Evolutionary conservation across 2,329 filamentous ascomycete species (phyloP).

Genomic region (Sclerotinia sclerotiorum): DNA sequence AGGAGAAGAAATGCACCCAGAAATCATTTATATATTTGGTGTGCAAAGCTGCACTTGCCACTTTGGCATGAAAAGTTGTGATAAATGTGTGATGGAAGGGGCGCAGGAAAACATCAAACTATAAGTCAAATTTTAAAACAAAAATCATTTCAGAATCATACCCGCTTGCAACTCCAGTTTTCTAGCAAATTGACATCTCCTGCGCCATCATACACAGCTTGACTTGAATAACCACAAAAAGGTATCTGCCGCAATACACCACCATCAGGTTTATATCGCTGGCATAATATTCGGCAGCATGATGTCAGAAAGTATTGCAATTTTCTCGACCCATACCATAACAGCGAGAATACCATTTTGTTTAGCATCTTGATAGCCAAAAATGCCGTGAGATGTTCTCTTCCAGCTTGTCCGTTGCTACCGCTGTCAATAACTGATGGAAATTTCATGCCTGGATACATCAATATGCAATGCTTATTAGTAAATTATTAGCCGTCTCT

Average conservation of each 20-base stretch:
- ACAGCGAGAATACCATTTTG: slow-evolving; percentile 52
- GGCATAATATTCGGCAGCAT: slow-evolving; percentile 45
- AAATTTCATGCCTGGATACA: slow-evolving; percentile 29
- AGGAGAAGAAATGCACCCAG: background rate
- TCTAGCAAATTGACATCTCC: slow-evolving; percentile 27
- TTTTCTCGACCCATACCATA: slow-evolving; percentile 51
- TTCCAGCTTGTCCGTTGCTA: slow-evolving; percentile 38
- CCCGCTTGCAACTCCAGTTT: slow-evolving; percentile 32
- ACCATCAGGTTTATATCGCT: slow-evolving; percentile 41
- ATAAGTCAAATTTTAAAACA: background rate
- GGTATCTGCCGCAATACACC: slow-evolving; percentile 48
- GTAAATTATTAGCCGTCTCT: no score
- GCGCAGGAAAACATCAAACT: no score
- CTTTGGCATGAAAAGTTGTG: background rate
- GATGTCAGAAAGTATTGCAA: slow-evolving; percentile 39
- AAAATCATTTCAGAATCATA: background rate
- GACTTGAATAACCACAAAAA: slow-evolving; percentile 45
- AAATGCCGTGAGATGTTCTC: slow-evolving; percentile 40
- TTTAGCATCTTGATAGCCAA: slow-evolving; percentile 44
- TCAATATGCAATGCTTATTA: background rate
- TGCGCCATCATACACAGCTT: slow-evolving; percentile 25
- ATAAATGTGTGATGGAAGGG: background rate
- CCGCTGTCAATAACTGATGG: slow-evolving; percentile 46
- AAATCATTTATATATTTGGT: no score
- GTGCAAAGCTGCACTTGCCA: background rate